Conservation (phyloP, 2,329 filamentous ascomycete genomes). For the Talaromyces pinophilus region DNA sequence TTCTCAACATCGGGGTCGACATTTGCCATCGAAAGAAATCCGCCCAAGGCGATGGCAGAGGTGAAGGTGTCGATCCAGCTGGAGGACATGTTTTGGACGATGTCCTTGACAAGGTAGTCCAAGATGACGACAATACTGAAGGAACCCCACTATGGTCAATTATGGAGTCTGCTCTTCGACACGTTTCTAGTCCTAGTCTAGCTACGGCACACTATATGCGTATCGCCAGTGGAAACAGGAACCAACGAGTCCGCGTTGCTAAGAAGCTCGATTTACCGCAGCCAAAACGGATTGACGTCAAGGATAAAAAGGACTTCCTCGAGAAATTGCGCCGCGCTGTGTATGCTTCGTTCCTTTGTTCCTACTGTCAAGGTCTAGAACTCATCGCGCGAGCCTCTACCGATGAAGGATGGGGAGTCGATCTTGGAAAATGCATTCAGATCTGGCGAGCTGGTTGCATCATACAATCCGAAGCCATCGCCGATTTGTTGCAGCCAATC, state of each 20-base stretch:
- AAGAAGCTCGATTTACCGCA: constrained; percentile 50
- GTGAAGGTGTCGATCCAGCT: constrained; percentile 36
- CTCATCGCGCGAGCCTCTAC: constrained; percentile 61
- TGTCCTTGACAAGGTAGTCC: constrained; percentile 70
- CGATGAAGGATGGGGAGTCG: constrained; percentile 59
- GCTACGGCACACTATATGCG: constrained; percentile 63
- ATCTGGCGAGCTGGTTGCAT: constrained; percentile 73
- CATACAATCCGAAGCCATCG: constrained; percentile 67
- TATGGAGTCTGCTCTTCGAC: constrained; percentile 61
- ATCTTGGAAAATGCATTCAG: constrained; percentile 45
- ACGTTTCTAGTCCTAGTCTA: constrained; percentile 67
- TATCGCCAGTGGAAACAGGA: constrained; percentile 63
- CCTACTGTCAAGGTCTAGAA: constrained; percentile 67
- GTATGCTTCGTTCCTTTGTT: constrained; percentile 62
- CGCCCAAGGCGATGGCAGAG: constrained; percentile 35
- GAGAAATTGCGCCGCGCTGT: constrained; percentile 62
- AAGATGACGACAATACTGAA: constrained; percentile 66
- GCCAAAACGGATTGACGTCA: constrained; percentile 37
- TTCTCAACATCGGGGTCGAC: constrained; percentile 63
- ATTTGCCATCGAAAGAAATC: constrained; percentile 59
- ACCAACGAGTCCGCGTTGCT: constrained; percentile 55
- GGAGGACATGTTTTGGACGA: constrained; percentile 58
- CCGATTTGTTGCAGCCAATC: constrained; percentile 55
- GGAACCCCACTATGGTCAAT: constrained; percentile 68
- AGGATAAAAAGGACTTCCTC: constrained; percentile 51